A percentile compares a stretch with the other conserved stretches of the same genome.
phyloP scores from a whole-genome alignment of 495 filamentous ascomycete species.

The Aspergillus biplanus region DNA sequence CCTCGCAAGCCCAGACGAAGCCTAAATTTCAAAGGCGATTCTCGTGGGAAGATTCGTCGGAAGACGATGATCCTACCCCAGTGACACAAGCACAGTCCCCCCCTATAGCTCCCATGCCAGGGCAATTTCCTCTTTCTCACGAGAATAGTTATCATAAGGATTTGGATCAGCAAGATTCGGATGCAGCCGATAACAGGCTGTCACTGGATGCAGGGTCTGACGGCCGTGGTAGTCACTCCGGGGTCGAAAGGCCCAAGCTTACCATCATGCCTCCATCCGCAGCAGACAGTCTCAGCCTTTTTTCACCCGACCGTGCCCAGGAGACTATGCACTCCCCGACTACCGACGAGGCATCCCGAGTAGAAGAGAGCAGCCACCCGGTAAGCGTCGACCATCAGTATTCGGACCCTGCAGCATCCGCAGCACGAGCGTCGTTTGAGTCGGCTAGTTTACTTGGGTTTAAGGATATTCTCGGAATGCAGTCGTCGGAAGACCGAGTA shows the following conservation, averaged over 20 bases:
- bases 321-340: slow-evolving; percentile 18
- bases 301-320: slow-evolving; percentile 15
- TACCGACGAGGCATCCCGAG: slow-evolving; percentile 14
- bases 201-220: slow-evolving; percentile 6
- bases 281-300: slow-evolving; percentile 22
- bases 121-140: slow-evolving; percentile 24
- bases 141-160: slow-evolving; percentile 15
- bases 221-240: neutral
- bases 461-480: slow-evolving; percentile 71
- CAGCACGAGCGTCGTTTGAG: slow-evolving; percentile 29
- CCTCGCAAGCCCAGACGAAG: neutral
- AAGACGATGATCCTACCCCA: slow-evolving; percentile 24
- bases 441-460: slow-evolving; percentile 57
- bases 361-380: slow-evolving; percentile 14
- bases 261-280: slow-evolving; percentile 29
- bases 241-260: slow-evolving; percentile 29
- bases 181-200: slow-evolving; percentile 5
- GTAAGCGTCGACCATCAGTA: slow-evolving; percentile 3
- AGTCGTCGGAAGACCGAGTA: slow-evolving; percentile 64
- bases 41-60: slow-evolving; percentile 46
- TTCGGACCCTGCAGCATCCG: slow-evolving; percentile 7
- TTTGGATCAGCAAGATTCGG: slow-evolving; percentile 2
- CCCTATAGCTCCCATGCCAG: slow-evolving; percentile 21
- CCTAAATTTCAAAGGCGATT: slow-evolving; percentile 42
- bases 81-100: slow-evolving; percentile 12